Conservation (phyloP, 345 rosid genomes). For the Mangifera indica region DNA sequence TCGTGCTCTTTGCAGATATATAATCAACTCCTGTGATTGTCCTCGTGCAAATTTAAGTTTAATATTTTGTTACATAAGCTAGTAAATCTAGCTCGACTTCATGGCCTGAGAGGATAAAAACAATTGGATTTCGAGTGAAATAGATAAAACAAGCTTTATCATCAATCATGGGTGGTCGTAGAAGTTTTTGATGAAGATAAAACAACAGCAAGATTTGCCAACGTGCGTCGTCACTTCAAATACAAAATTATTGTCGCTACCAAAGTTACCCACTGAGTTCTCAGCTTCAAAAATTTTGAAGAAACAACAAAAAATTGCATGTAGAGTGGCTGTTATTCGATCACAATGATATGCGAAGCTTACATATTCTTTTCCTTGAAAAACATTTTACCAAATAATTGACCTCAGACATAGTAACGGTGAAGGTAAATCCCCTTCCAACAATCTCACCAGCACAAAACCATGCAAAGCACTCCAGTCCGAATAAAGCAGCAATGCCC, state of each 20-base stretch:
- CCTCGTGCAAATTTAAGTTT: too few relatives aligned
- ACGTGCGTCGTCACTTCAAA: conserved; percentile 32
- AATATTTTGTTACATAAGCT: background rate
- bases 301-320: conserved; percentile 35
- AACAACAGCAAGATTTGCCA: conserved; percentile 28
- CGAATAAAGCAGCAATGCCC: conserved; percentile 73
- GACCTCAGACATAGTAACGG: conserved; percentile 68
- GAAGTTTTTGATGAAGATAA: too few relatives aligned
- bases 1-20: too few relatives aligned
- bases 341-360: conserved; percentile 28
- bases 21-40: too few relatives aligned
- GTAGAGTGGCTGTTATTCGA: conserved; percentile 27
- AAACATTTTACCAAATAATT: conserved; percentile 18
- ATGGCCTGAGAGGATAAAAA: background rate
- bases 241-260: conserved; percentile 44
- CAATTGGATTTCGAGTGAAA: background rate
- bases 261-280: conserved; percentile 42
- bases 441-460: conserved; percentile 81
- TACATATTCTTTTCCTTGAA: conserved; percentile 25
- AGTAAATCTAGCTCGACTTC: background rate
- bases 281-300: conserved; percentile 61
- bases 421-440: conserved; percentile 87
- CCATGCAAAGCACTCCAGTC: conserved; percentile 92
- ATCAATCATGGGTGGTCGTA: too few relatives aligned
- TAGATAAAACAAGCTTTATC: too few relatives aligned